Evolutionary conservation across 1,139 yeast species (phyloP).

Genomic region (Yamadazyma songkhlaensis): DNA sequence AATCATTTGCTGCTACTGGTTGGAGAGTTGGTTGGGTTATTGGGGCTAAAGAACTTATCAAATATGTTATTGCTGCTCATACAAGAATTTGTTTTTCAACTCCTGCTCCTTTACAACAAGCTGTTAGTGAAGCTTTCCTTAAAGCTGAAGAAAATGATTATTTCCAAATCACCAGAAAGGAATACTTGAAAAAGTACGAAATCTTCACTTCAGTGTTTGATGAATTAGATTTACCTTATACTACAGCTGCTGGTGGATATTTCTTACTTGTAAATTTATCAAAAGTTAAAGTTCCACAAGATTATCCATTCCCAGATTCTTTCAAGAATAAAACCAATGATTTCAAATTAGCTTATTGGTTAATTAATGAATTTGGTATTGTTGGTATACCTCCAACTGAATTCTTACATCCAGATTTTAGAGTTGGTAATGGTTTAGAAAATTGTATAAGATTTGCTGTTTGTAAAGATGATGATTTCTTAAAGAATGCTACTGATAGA

Average conservation of each 20-base stretch:
- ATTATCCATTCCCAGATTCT: constrained; percentile 72
- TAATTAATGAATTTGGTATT: constrained; percentile 87
- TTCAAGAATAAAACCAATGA: constrained; percentile 67
- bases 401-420: constrained; percentile 59
- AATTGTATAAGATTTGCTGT: constrained; percentile 90
- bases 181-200: constrained; percentile 67
- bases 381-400: constrained; percentile 97
- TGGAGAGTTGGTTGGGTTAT: constrained; percentile 98
- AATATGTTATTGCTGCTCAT: constrained; percentile 85
- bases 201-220: constrained; percentile 77
- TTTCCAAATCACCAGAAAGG: constrained; percentile 64
- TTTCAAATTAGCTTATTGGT: constrained; percentile 88
- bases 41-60: constrained; percentile 78
- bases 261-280: constrained; percentile 85
- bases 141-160: constrained; percentile 62
- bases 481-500: constrained; percentile 79
- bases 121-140: constrained; percentile 73
- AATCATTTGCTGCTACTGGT: constrained; percentile 96
- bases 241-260: constrained; percentile 90
- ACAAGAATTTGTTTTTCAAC: constrained; percentile 88
- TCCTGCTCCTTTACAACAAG: constrained; percentile 94
- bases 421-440: constrained; percentile 74
- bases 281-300: constrained; percentile 73
- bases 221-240: constrained; percentile 82
- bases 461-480: constrained; percentile 81